A percentile compares a stretch with the other conserved stretches of the same genome.
Evolutionary conservation across 1,139 yeast genomes (phyloP).

Genomic region (Pichia sp.): DNA sequence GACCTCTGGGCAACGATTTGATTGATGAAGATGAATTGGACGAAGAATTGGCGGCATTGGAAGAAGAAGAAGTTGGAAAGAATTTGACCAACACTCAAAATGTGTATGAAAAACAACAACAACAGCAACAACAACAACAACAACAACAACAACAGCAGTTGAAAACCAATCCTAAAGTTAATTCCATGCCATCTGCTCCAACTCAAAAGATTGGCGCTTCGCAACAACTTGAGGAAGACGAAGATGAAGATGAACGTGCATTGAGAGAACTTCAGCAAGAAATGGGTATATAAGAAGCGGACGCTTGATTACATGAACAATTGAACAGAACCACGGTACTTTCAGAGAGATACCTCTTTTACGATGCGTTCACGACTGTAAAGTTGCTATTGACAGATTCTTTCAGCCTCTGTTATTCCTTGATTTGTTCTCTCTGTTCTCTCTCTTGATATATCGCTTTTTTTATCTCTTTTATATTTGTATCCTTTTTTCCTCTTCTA

Average conservation of each 20-base stretch:
- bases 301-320: background rate
- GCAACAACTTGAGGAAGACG: slow-evolving; percentile 18
- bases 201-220: slow-evolving; percentile 18
- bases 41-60: slow-evolving; percentile 82
- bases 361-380: too few relatives aligned
- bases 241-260: slow-evolving; percentile 64
- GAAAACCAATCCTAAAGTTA: slow-evolving; percentile 5
- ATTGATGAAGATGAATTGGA: slow-evolving; percentile 77
- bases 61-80: slow-evolving; percentile 62
- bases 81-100: slow-evolving; percentile 10
- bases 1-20: slow-evolving; percentile 77
- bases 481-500: too few relatives aligned
- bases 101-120: slow-evolving; percentile 2
- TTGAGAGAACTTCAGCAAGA: slow-evolving; percentile 76
- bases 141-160: background rate
- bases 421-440: too few relatives aligned
- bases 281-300: slow-evolving; percentile 60
- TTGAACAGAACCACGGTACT: too few relatives aligned
- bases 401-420: too few relatives aligned
- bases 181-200: slow-evolving; percentile 37
- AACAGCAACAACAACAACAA: slow-evolving; percentile 5
- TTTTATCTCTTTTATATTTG: too few relatives aligned
- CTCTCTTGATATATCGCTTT: too few relatives aligned
- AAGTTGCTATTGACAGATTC: too few relatives aligned
- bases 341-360: too few relatives aligned